phyloP scores from a whole-genome alignment of 257 asterid genomes.

The Pogostemon cablin region DNA sequence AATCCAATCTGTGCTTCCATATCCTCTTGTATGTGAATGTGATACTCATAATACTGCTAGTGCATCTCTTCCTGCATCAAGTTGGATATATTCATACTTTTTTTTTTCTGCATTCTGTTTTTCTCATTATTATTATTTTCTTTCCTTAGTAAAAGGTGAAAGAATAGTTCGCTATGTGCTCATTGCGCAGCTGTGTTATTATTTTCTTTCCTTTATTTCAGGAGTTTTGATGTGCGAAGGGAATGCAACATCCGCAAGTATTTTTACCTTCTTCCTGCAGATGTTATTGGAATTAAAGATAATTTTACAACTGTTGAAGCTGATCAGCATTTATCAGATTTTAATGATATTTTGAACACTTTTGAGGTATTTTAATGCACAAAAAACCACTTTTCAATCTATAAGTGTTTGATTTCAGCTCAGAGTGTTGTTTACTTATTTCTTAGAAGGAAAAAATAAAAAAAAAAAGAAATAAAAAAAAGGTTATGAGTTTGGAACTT shows the following conservation, averaged over 20 bases:
- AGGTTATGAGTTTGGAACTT: constrained; percentile 18
- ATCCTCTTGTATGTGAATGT: not conserved
- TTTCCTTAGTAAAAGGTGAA: constrained; percentile 2
- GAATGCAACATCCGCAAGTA: constrained; percentile 87
- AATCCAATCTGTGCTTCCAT: constrained; percentile 6
- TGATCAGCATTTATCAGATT: constrained; percentile 64
- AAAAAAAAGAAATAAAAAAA: not conserved
- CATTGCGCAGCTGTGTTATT: not conserved
- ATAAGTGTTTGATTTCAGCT: constrained; percentile 22
- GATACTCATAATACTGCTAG: not conserved
- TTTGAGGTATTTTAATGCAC: constrained; percentile 64
- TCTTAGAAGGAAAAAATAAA: not conserved
- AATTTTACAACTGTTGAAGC: constrained; percentile 58
- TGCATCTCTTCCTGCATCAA: constrained; percentile 26
- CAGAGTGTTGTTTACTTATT: constrained; percentile 20
- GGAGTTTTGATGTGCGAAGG: constrained; percentile 90
- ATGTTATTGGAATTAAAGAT: constrained; percentile 72
- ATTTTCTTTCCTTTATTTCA: constrained; percentile 37
- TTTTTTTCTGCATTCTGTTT: not conserved
- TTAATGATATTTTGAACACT: constrained; percentile 63
- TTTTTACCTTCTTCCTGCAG: constrained; percentile 90
- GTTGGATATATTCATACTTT: not conserved
- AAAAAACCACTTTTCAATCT: constrained; percentile 7
- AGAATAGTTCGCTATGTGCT: too few relatives aligned
- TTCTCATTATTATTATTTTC: not conserved